Conservation (phyloP, 805 yeast species). For the Kuraishia borneana region DNA sequence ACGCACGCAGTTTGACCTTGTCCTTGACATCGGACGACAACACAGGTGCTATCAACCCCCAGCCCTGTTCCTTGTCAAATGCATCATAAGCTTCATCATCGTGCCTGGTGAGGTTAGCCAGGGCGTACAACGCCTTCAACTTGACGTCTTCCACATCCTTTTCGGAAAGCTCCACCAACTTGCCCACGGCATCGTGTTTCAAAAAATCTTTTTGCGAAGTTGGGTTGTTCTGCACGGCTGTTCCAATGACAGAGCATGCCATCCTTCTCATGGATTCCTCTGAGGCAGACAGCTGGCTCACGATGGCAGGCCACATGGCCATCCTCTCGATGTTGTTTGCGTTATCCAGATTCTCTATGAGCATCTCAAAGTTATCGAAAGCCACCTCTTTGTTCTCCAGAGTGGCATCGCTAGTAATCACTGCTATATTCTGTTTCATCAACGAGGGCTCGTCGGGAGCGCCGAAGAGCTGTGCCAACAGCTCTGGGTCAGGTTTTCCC, state of each 20-base stretch:
- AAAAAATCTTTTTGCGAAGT: conserved; percentile 59
- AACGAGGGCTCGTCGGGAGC: conserved; percentile 79
- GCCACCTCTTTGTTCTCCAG: conserved; percentile 62
- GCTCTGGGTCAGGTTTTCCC: conserved; percentile 71
- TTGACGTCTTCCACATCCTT: conserved; percentile 22
- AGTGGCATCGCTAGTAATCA: conserved; percentile 44
- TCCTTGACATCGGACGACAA: conserved; percentile 13
- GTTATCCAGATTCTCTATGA: conserved; percentile 86
- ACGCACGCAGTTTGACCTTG: conserved; percentile 38
- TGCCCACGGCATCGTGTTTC: conserved; percentile 36
- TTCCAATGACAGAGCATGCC: conserved; percentile 71
- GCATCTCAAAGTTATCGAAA: conserved; percentile 85
- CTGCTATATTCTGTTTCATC: conserved; percentile 68
- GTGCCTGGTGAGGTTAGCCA: conserved; percentile 66
- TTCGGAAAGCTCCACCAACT: conserved; percentile 30
- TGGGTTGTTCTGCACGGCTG: conserved; percentile 88
- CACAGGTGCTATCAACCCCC: conserved; percentile 33
- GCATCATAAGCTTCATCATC: conserved; percentile 39
- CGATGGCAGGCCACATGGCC: conserved; percentile 67
- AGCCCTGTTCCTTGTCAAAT: conserved; percentile 53
- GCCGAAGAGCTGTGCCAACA: conserved; percentile 69
- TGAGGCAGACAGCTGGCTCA: conserved; percentile 37
- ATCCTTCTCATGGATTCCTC: conserved; percentile 35
- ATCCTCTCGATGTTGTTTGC: conserved; percentile 85
- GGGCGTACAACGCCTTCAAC: conserved; percentile 66